phyloP scores from a whole-genome alignment of 257 asterid species.

The Agastache rugosa region DNA sequence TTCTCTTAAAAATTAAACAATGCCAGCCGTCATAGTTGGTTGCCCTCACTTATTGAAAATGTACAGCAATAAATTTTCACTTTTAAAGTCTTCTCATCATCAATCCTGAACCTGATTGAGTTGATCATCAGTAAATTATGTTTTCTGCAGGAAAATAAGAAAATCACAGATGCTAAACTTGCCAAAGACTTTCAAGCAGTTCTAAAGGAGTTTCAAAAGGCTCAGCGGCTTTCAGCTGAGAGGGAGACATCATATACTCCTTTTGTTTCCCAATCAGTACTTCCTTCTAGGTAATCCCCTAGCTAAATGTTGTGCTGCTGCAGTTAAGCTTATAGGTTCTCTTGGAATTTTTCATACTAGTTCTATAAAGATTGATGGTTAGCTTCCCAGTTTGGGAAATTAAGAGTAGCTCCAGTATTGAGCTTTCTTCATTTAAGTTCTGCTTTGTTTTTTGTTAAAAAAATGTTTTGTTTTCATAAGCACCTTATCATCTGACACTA shows the following conservation, averaged over 20 bases:
- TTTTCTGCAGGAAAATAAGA: slow-evolving; percentile 77
- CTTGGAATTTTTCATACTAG: not conserved
- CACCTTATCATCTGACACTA: slow-evolving; percentile 23
- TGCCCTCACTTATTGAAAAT: slow-evolving; percentile 3
- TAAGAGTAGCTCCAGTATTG: slow-evolving; percentile 19
- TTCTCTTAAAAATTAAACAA: slow-evolving; percentile 10
- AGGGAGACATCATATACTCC: slow-evolving; percentile 85
- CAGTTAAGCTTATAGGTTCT: slow-evolving; percentile 23
- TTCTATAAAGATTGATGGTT: slow-evolving; percentile 13
- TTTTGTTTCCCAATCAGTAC: slow-evolving; percentile 59
- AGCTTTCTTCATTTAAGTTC: slow-evolving; percentile 14
- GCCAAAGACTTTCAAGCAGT: slow-evolving; percentile 96
- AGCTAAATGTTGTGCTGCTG: slow-evolving; percentile 26
- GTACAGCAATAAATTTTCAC: not conserved
- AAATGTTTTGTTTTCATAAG: not conserved
- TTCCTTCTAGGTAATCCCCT: slow-evolving; percentile 65
- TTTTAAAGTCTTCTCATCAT: slow-evolving; percentile 11
- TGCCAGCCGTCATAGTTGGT: not conserved
- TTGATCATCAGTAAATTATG: slow-evolving; percentile 8
- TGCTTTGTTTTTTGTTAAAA: not conserved
- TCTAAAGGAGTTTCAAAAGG: slow-evolving; percentile 87
- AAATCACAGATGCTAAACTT: slow-evolving; percentile 89
- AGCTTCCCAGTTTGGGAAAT: slow-evolving; percentile 13
- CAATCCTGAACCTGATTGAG: slow-evolving; percentile 12
- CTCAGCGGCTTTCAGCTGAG: slow-evolving; percentile 79